A percentile compares a stretch with the other conserved stretches of the same genome.
Evolutionary conservation across 2,329 filamentous ascomycete species (phyloP).

Genomic region (Laburnicola sp.): DNA sequence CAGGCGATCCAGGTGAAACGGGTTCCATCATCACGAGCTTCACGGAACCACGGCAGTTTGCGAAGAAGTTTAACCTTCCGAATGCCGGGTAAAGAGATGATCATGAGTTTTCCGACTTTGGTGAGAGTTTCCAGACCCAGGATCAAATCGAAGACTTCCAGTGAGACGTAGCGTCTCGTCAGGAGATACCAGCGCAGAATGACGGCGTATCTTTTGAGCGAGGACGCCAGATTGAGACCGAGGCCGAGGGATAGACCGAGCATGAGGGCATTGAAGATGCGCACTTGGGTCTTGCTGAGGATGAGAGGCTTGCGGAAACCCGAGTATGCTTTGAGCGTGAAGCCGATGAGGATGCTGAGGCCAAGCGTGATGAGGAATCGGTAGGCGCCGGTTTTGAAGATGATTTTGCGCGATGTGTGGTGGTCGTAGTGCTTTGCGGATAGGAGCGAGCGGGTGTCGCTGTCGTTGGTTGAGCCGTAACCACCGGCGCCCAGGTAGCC

Average conservation of each 20-base stretch:
- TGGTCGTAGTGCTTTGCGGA: slow-evolving; percentile 37
- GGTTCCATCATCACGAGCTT: slow-evolving; percentile 36
- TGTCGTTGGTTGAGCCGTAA: slow-evolving; percentile 22
- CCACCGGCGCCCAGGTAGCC: slow-evolving; percentile 16
- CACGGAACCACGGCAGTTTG: slow-evolving; percentile 33
- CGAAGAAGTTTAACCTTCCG: slow-evolving; percentile 28
- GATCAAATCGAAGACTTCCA: slow-evolving; percentile 43
- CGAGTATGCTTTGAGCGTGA: slow-evolving; percentile 36
- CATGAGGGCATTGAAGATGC: slow-evolving; percentile 40
- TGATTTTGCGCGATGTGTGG: slow-evolving; percentile 32
- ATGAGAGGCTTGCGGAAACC: slow-evolving; percentile 28
- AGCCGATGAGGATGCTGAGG: slow-evolving; percentile 34
- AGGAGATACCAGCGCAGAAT: slow-evolving; percentile 43
- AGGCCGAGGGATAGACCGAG: slow-evolving; percentile 40
- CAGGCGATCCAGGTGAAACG: slow-evolving; percentile 41
- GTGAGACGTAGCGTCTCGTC: slow-evolving; percentile 34
- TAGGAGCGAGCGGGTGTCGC: slow-evolving; percentile 26
- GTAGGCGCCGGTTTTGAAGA: slow-evolving; percentile 31
- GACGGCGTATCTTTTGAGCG: slow-evolving; percentile 39
- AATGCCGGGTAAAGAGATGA: slow-evolving; percentile 37
- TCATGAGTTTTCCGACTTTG: slow-evolving; percentile 40
- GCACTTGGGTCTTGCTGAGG: slow-evolving; percentile 31
- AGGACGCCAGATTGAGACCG: slow-evolving; percentile 40
- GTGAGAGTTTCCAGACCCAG: slow-evolving; percentile 35
- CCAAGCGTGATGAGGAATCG: slow-evolving; percentile 35